phyloP scores from a whole-genome alignment of 352 stramenopile species.

The Pythium volutum region DNA sequence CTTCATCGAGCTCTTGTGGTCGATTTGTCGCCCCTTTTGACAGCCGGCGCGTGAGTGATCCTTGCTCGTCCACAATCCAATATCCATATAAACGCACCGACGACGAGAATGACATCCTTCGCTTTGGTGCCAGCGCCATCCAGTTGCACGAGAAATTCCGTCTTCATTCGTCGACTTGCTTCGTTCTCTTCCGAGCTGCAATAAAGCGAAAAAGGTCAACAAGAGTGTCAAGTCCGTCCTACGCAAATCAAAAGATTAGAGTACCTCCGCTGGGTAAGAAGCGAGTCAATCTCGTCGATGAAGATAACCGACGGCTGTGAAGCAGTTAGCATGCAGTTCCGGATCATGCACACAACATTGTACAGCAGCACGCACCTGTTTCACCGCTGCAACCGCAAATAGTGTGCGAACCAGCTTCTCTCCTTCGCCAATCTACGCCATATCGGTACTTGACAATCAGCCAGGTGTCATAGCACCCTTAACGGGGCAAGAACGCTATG shows the following conservation, averaged over 20 bases:
- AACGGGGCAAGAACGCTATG: not conserved
- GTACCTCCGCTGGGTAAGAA: slow-evolving; percentile 92
- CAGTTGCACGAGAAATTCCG: slow-evolving; percentile 98
- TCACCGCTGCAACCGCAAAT: slow-evolving; percentile 95
- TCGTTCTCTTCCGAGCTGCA: slow-evolving; percentile 95
- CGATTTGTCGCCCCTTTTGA: slow-evolving; percentile 93
- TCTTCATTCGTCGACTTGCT: slow-evolving; percentile 97
- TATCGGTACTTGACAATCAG: not conserved
- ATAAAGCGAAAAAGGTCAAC: not conserved
- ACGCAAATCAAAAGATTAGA: not conserved
- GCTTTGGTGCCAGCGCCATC: slow-evolving; percentile 92
- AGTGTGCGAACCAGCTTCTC: slow-evolving; percentile 97
- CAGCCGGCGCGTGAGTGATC: not conserved
- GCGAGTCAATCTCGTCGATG: slow-evolving; percentile 99
- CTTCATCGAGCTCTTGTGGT: slow-evolving; percentile 98
- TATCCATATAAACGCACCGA: slow-evolving; percentile 40
- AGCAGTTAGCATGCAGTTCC: too few relatives aligned
- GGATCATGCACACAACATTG: not conserved
- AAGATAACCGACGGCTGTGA: slow-evolving; percentile 96
- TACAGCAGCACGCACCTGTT: slow-evolving; percentile 42
- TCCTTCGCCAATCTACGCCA: slow-evolving; percentile 94
- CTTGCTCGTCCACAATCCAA: not conserved
- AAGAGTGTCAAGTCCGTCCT: not conserved
- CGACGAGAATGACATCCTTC: slow-evolving; percentile 89
- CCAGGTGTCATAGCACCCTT: not conserved